phyloP scores from a whole-genome alignment of 2,329 filamentous ascomycete species.

The Sarocladium strictum region DNA sequence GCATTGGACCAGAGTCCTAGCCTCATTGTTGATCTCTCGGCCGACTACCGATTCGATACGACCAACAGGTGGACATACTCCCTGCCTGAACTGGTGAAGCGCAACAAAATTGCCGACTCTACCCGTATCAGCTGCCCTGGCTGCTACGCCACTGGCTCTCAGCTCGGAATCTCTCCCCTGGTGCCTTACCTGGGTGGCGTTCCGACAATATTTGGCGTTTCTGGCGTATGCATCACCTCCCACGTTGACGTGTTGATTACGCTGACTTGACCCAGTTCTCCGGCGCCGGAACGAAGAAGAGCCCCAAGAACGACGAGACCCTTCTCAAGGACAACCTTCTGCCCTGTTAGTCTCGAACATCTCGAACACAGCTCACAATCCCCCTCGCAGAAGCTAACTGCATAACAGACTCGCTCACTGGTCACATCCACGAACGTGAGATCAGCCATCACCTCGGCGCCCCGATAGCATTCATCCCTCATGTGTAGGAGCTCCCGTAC shows the following conservation, averaged over 20 bases:
- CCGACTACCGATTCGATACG: constrained; percentile 86
- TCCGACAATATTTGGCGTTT: constrained; percentile 84
- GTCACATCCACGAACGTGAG: constrained; percentile 92
- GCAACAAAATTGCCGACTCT: constrained; percentile 69
- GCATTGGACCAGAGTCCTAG: constrained; percentile 71
- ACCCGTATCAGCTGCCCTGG: constrained; percentile 77
- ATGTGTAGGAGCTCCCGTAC: constrained; percentile 47
- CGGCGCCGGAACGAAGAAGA: constrained; percentile 90
- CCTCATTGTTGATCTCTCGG: constrained; percentile 89
- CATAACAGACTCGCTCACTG: constrained; percentile 61
- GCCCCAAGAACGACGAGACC: constrained; percentile 85
- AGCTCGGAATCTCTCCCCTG: constrained; percentile 81
- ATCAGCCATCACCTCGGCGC: constrained; percentile 73
- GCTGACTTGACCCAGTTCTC: constrained; percentile 51
- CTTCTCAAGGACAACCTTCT: constrained; percentile 82
- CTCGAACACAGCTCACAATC: background rate
- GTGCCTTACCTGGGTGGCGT: constrained; percentile 69
- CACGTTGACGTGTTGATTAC: background rate
- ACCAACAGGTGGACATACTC: constrained; percentile 67
- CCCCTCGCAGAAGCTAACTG: no score
- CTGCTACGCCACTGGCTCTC: constrained; percentile 90
- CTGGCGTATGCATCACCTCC: constrained; percentile 39
- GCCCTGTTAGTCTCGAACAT: background rate
- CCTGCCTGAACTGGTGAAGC: constrained; percentile 76
- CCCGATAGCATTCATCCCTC: constrained; percentile 79